These are phyloP conservation scores for Lotus japonicus DNA, from an alignment of 306 rosid species.

Conservation along the genomic window DNA sequence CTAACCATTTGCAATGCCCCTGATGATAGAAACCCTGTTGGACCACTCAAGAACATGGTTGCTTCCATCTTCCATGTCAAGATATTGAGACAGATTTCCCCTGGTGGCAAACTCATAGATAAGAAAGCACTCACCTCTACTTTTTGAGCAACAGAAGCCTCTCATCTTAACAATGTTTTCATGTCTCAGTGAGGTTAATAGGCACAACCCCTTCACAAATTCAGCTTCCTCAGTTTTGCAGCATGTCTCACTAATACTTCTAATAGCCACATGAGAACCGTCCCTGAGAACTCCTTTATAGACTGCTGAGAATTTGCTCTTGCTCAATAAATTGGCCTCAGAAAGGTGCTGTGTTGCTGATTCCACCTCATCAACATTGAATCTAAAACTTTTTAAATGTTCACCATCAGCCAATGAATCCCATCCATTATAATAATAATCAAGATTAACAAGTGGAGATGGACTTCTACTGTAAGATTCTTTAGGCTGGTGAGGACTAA, in stretches of 20 bases:
- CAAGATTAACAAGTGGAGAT: slow-evolving; percentile 76
- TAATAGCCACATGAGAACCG: slow-evolving; percentile 71
- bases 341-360: slow-evolving; percentile 79
- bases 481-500: slow-evolving; percentile 52
- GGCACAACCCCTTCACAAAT: slow-evolving; percentile 52
- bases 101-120: slow-evolving; percentile 58
- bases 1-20: slow-evolving; percentile 78
- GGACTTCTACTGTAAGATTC: slow-evolving; percentile 47
- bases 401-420: slow-evolving; percentile 52
- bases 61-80: slow-evolving; percentile 57
- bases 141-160: slow-evolving; percentile 83
- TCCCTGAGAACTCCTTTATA: slow-evolving; percentile 72
- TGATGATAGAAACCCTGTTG: slow-evolving; percentile 59
- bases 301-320: slow-evolving; percentile 63
- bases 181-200: slow-evolving; percentile 59
- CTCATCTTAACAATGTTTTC: slow-evolving; percentile 67
- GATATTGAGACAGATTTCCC: slow-evolving; percentile 57
- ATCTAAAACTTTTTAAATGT: slow-evolving; percentile 38
- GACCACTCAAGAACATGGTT: slow-evolving; percentile 65
- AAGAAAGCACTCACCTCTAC: slow-evolving; percentile 82
- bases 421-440: slow-evolving; percentile 60
- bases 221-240: slow-evolving; percentile 80
- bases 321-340: slow-evolving; percentile 62
- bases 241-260: slow-evolving; percentile 51
- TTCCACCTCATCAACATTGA: slow-evolving; percentile 75